phyloP scores from a whole-genome alignment of 495 filamentous ascomycete species.

The Opeltia flavorubescens region DNA sequence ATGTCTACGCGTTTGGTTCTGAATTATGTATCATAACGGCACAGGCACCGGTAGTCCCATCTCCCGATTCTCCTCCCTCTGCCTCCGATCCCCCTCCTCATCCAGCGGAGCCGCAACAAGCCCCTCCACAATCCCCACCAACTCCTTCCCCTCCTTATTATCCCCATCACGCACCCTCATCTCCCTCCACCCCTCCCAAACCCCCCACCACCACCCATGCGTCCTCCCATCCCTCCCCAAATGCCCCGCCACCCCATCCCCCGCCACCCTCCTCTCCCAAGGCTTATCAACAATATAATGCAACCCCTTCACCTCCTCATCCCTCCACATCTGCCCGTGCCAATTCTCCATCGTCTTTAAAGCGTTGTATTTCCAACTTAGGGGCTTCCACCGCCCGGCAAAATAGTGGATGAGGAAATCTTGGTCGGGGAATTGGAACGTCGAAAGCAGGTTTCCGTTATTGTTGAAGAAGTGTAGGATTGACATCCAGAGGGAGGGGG shows the following conservation, averaged over 20 bases:
- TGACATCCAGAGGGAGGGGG: constrained; percentile 19
- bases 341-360: constrained; percentile 38
- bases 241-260: constrained; percentile 30
- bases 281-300: constrained; percentile 47
- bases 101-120: constrained; percentile 20
- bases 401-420: constrained; percentile 38
- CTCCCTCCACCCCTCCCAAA: constrained; percentile 46
- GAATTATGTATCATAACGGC: too few relatives aligned
- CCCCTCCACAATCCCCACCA: constrained; percentile 40
- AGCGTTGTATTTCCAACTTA: constrained; percentile 39
- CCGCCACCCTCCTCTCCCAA: constrained; percentile 30
- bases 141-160: constrained; percentile 21
- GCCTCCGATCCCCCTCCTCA: constrained; percentile 11
- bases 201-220: constrained; percentile 36
- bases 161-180: constrained; percentile 37
- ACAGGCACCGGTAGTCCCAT: constrained; percentile 13
- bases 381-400: constrained; percentile 23
- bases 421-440: constrained; percentile 37
- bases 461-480: constrained; percentile 27
- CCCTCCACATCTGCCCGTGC: constrained; percentile 39
- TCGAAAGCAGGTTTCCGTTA: constrained; percentile 17
- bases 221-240: constrained; percentile 29
- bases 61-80: constrained; percentile 6
- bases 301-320: constrained; percentile 31
- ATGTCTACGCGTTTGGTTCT: too few relatives aligned